Conservation (phyloP, 2,329 filamentous ascomycete species). For the Penicillium sp. region DNA sequence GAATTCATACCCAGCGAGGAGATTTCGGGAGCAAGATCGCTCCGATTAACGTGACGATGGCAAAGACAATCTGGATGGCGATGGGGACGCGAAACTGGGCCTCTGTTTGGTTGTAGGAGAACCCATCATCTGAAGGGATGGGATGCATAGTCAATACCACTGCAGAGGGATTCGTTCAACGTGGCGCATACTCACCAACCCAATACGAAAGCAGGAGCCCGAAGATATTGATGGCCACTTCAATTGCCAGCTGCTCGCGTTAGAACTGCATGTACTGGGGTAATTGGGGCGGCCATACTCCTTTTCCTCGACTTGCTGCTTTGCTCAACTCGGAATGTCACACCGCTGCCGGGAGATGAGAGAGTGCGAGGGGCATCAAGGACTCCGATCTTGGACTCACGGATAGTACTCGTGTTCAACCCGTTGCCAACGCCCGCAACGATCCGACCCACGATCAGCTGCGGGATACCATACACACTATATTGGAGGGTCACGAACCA, state of each 20-base stretch:
- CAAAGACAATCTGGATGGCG: constrained; percentile 31
- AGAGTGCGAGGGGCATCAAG: too few species aligned
- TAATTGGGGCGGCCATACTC: constrained; percentile 15
- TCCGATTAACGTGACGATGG: constrained; percentile 23
- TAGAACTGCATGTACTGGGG: too few species aligned
- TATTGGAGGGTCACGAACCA: constrained; percentile 28
- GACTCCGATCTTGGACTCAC: too few species aligned
- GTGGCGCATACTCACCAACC: constrained; percentile 26
- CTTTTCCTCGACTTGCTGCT: constrained; percentile 26
- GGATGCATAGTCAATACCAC: too few species aligned
- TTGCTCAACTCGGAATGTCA: constrained; percentile 30
- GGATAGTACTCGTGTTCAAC: constrained; percentile 38
- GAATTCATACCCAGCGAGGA: constrained; percentile 40
- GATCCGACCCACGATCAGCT: constrained; percentile 43
- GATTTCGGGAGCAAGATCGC: constrained; percentile 42
- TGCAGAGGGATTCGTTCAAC: too few species aligned
- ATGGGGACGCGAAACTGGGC: constrained; percentile 32
- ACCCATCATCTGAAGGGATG: constrained; percentile 26
- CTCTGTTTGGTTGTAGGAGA: constrained; percentile 24
- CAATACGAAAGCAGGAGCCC: constrained; percentile 32
- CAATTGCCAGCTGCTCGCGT: constrained; percentile 25
- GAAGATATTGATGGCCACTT: constrained; percentile 28
- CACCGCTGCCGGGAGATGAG: constrained; percentile 19
- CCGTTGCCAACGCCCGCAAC: constrained; percentile 49
- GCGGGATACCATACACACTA: constrained; percentile 32